These are phyloP conservation scores for Persicaria maculosa DNA, from an alignment of 148 eudicot genomes.

Conservation along the genomic window DNA sequence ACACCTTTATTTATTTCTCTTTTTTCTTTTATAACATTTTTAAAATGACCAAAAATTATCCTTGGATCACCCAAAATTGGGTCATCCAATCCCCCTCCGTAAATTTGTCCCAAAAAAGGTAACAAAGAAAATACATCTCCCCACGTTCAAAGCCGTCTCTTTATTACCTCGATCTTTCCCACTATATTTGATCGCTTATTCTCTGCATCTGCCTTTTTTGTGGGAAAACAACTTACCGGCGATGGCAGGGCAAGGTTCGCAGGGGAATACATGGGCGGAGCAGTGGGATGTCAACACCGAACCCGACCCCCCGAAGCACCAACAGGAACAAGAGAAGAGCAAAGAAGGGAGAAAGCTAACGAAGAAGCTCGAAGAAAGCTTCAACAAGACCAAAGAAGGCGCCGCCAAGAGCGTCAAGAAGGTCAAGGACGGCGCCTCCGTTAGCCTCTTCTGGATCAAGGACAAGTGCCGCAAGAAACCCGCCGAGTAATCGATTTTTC, in stretches of 20 bases:
- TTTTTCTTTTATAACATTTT: too few species aligned
- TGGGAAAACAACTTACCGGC: too few species aligned
- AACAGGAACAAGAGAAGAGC: background rate
- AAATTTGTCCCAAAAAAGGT: background rate
- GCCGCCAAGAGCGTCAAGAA: constrained; percentile 34
- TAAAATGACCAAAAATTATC: too few species aligned
- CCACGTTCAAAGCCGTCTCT: constrained; percentile 1
- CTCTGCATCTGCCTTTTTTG: background rate
- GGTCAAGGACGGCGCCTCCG: constrained; percentile 29
- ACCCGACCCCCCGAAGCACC: constrained; percentile 13
- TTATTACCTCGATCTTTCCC: background rate
- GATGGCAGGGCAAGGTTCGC: constrained; percentile 4
- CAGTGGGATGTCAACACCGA: constrained; percentile 30
- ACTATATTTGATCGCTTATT: background rate
- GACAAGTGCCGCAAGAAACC: constrained; percentile 23
- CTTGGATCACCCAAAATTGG: too few species aligned
- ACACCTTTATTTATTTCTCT: too few species aligned
- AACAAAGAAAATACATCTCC: constrained; percentile 7
- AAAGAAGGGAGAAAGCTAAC: constrained; percentile 18
- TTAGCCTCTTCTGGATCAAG: constrained; percentile 26
- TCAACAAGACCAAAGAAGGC: constrained; percentile 33
- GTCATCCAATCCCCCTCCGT: too few species aligned
- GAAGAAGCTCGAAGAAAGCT: constrained; percentile 29
- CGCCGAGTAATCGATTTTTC: constrained; percentile 11
- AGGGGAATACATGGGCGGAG: constrained; percentile 42